phyloP scores from a whole-genome alignment of 2,329 filamentous ascomycete species.

The Pyrenochaeta sp. region DNA sequence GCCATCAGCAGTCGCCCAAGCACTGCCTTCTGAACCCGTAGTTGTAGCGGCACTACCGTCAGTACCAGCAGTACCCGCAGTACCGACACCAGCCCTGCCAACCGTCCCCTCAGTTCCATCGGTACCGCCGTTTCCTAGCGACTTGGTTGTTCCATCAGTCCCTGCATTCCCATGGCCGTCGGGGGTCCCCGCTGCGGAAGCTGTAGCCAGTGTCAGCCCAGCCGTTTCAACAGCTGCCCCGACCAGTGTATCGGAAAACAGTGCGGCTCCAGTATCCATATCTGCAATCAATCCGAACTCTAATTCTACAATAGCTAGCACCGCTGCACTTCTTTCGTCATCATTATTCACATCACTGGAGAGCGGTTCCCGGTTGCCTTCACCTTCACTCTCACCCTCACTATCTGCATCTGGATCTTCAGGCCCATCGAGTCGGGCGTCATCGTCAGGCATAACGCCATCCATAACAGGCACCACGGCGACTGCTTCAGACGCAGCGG shows the following conservation, averaged over 20 bases:
- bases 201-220: conserved; percentile 9
- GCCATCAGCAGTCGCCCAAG: conserved; percentile 2
- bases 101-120: conserved; percentile 33
- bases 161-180: conserved; percentile 46
- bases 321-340: conserved; percentile 2
- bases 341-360: conserved; percentile 3
- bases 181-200: conserved; percentile 18
- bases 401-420: not conserved
- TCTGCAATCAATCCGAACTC: conserved; percentile 8
- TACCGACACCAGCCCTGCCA: conserved; percentile 8
- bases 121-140: conserved; percentile 47
- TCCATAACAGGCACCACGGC: conserved; percentile 18
- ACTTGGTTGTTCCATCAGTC: conserved; percentile 38
- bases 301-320: conserved; percentile 28
- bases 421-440: conserved; percentile 17
- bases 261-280: conserved; percentile 8
- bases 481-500: conserved; percentile 17
- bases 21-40: conserved; percentile 6
- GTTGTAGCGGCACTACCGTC: not conserved
- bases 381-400: conserved; percentile 11
- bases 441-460: conserved; percentile 19
- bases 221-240: conserved; percentile 16
- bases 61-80: not conserved
- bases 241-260: conserved; percentile 10
- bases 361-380: conserved; percentile 11